Evolutionary conservation across 1,284 basidiomycete species (phyloP).

Genomic region (Cryptococcus sp.): DNA sequence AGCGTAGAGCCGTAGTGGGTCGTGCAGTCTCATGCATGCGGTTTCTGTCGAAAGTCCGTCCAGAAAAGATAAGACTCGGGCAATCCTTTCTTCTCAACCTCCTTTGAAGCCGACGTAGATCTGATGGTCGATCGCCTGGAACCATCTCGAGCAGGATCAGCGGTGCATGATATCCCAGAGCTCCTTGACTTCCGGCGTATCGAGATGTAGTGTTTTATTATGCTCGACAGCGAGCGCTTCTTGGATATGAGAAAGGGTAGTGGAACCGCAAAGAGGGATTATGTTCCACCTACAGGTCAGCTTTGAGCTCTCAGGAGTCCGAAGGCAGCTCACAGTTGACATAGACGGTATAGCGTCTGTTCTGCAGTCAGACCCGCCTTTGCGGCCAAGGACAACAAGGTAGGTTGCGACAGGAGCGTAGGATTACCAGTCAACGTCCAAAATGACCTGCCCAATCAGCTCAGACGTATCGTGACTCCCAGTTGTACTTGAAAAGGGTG

Average conservation of each 20-base stretch:
- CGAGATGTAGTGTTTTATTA: not conserved
- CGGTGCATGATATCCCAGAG: slow-evolving; percentile 1
- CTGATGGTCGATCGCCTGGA: not conserved
- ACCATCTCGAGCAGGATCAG: not conserved
- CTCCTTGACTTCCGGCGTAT: not conserved
- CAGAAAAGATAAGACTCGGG: too few species aligned
- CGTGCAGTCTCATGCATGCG: too few species aligned
- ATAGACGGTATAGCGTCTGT: slow-evolving; percentile 63
- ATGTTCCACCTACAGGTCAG: slow-evolving; percentile 34
- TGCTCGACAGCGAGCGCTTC: slow-evolving; percentile 54
- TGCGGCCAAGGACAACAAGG: slow-evolving; percentile 51
- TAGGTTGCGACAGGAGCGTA: slow-evolving; percentile 53
- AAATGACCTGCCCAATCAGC: slow-evolving; percentile 57
- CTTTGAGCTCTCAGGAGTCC: not conserved
- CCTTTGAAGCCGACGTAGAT: not conserved
- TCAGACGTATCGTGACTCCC: not conserved
- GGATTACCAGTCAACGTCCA: slow-evolving; percentile 79
- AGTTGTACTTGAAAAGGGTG: not conserved
- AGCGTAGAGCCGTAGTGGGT: too few species aligned
- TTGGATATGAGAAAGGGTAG: slow-evolving; percentile 54
- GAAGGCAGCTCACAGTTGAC: slow-evolving; percentile 47
- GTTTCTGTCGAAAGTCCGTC: too few species aligned
- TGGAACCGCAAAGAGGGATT: slow-evolving; percentile 37
- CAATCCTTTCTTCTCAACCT: not conserved
- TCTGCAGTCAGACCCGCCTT: slow-evolving; percentile 55